Base-by-base conservation (phyloP, 352 stramenopile species). In the Globisporangium canariense region DNA sequence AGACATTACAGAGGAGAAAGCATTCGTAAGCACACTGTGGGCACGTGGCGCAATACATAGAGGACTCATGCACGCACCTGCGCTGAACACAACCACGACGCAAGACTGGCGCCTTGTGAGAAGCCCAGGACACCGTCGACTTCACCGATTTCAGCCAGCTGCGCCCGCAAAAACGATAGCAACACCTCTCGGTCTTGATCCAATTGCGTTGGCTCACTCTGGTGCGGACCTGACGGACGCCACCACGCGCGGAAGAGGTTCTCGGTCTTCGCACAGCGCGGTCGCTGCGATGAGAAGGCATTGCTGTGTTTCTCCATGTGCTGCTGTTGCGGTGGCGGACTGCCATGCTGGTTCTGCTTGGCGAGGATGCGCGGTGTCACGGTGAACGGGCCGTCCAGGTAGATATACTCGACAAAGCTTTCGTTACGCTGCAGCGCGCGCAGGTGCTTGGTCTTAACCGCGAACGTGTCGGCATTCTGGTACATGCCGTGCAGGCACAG, bases 401-500 rank as follows among this genome's bases (percentile, higher is more conserved):
- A 94, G 45, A 92, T 74, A 51, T 85, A 89, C 63, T 94, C 82
- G 52, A 84, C 68, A 28, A 69, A 47, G 11, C 74, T 63, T 36
- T 75, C 62, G 18, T 43, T 52, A 20, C 59, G 58, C 58, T 70
- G 69, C 3, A 65, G 52, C 13, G 66, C 63, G 22, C 74, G 74
- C 50, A 94, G 54, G 34, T 83, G 82, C 58, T 79, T 77, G 22
- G 76, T 94, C 78, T 94, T 94, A 67, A 62, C 64, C 49, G 69
- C 60, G 30, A 94, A 92, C 9, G 82, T 81, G 34, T 71, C 66
- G 57, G 73, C 79, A 56, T 92, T 87, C 72, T 94, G 86, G 72
- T 93, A 94, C 83, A 94, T 94, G 56, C 86, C 86, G 58, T 94
- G 86, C 32, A 94, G 79, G 70, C 86, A 94, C 52, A 94, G 62